Evolutionary conservation across 2,329 filamentous ascomycete species (phyloP).

Genomic region (Xylaria polymorpha): DNA sequence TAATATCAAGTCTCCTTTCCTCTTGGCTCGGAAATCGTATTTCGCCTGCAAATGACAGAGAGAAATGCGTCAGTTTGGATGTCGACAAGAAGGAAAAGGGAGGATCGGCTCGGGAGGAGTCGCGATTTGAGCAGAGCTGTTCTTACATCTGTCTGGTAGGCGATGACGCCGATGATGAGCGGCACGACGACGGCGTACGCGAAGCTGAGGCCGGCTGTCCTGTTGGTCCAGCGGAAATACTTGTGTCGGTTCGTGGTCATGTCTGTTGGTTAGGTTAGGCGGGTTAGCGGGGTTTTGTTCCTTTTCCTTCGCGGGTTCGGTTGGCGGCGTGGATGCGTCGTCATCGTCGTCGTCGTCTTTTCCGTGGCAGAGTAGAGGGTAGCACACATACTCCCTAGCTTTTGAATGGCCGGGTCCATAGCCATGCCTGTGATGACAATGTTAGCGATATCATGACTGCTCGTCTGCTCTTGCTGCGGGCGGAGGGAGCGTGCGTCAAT

Average conservation of each 20-base stretch:
- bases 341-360: not conserved
- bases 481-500: not conserved
- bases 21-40: constrained; percentile 86
- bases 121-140: not conserved
- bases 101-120: not conserved
- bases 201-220: constrained; percentile 83
- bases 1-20: constrained; percentile 82
- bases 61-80: not conserved
- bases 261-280: constrained; percentile 61
- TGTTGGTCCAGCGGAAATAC: constrained; percentile 93
- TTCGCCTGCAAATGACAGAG: constrained; percentile 72
- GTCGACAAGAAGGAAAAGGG: not conserved
- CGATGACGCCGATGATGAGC: constrained; percentile 73
- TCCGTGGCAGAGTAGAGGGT: not conserved
- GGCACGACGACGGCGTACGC: constrained; percentile 82
- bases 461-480: constrained; percentile 8
- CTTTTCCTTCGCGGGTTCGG: constrained; percentile 1
- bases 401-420: constrained; percentile 61
- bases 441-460: constrained; percentile 45
- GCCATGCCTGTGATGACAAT: constrained; percentile 54
- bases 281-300: not conserved
- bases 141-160: constrained; percentile 88
- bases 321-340: not conserved
- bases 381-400: constrained; percentile 57
- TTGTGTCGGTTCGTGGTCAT: constrained; percentile 88